These are phyloP conservation scores for Phytophthora brassicae DNA, from an alignment of 352 stramenopile genomes.

Conservation along the genomic window DNA sequence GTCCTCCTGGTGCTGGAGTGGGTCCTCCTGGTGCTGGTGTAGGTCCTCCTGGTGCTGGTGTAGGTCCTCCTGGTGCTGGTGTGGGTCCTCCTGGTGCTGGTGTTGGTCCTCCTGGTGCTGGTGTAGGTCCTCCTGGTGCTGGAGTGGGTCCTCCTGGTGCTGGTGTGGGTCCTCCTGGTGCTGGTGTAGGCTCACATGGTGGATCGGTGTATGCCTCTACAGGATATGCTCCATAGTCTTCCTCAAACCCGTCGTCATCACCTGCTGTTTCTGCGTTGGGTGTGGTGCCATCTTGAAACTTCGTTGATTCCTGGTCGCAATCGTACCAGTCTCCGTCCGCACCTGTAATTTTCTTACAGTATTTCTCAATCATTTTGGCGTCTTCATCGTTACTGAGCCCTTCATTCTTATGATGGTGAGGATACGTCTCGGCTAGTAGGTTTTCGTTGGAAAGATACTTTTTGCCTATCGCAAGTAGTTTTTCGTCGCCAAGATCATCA, in stretches of 20 bases:
- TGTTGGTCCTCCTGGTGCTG: too few species aligned
- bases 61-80: too few species aligned
- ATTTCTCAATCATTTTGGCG: not conserved
- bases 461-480: slow-evolving; percentile 2
- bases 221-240: too few species aligned
- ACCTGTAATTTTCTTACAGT: not conserved
- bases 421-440: not conserved
- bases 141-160: too few species aligned
- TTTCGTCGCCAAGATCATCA: slow-evolving; percentile 11
- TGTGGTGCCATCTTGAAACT: not conserved
- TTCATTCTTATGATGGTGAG: not conserved
- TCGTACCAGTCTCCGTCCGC: slow-evolving; percentile 1
- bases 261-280: not conserved
- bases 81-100: too few species aligned
- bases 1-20: not conserved
- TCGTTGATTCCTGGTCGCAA: not conserved
- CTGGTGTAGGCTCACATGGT: not conserved
- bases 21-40: not conserved
- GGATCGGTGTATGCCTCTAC: too few species aligned
- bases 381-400: not conserved
- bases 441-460: slow-evolving; percentile 4
- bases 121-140: too few species aligned
- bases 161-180: too few species aligned
- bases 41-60: not conserved
- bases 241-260: not conserved